Conservation (phyloP, 306 rosid species). For the Acacia acuminata region DNA sequence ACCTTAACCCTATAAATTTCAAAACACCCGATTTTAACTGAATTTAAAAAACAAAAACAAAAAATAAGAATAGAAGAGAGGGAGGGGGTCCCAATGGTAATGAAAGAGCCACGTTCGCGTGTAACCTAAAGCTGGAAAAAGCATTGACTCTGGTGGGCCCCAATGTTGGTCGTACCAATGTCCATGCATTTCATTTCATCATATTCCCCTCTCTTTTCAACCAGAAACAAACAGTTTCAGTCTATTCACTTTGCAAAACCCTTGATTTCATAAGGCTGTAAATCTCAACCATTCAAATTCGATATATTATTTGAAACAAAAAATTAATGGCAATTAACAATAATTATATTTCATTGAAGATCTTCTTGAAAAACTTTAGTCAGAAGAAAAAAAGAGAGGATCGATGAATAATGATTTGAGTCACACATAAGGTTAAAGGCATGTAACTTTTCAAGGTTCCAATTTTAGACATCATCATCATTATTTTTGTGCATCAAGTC, state of each 20-base stretch:
- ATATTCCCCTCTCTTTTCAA: background rate
- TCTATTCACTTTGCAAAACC: background rate
- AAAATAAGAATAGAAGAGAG: background rate
- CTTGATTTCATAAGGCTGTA: too few species aligned
- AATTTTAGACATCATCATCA: slow-evolving; percentile 67
- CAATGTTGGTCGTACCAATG: slow-evolving; percentile 44
- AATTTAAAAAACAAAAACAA: background rate
- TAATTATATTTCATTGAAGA: background rate
- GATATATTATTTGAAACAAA: background rate
- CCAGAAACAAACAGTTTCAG: background rate
- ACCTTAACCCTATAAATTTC: too few species aligned
- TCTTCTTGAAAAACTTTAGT: background rate
- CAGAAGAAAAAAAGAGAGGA: background rate
- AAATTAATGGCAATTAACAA: too few species aligned
- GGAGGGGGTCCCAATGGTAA: background rate
- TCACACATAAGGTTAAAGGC: slow-evolving; percentile 45
- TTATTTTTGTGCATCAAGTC: slow-evolving; percentile 51
- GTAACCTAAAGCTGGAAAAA: slow-evolving; percentile 71
- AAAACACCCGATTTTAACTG: background rate
- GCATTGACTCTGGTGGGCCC: slow-evolving; percentile 58
- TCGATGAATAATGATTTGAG: background rate
- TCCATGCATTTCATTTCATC: background rate
- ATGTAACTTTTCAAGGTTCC: slow-evolving; percentile 63
- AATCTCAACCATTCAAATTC: background rate
- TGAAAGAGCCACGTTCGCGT: slow-evolving; percentile 67